These are phyloP conservation scores for Trichoderma lentiforme DNA, from an alignment of 2,329 filamentous ascomycete species.

Conservation along the genomic window DNA sequence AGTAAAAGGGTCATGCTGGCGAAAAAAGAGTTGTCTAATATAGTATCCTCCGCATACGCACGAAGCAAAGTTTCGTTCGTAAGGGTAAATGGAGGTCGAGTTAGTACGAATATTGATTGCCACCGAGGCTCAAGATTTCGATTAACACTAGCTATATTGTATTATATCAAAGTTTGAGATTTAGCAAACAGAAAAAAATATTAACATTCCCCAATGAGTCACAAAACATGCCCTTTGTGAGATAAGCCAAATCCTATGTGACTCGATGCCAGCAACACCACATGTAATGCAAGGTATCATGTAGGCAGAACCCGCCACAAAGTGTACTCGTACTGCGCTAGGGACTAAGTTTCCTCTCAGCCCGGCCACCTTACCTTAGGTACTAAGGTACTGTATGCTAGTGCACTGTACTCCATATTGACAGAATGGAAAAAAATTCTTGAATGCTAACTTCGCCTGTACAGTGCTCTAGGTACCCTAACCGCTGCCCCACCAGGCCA, in stretches of 20 bases:
- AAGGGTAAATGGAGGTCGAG: background rate
- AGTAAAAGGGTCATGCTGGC: background rate
- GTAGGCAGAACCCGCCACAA: background rate
- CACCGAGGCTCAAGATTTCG: background rate
- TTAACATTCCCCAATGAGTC: background rate
- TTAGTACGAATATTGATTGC: background rate
- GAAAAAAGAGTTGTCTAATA: background rate
- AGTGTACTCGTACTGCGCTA: background rate
- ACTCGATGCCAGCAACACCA: background rate
- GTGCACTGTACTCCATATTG: background rate
- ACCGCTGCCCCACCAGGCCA: constrained; percentile 21
- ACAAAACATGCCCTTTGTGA: background rate
- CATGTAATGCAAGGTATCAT: background rate
- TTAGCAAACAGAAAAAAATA: background rate
- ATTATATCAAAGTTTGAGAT: constrained; percentile 1
- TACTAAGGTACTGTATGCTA: background rate
- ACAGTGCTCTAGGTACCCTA: constrained; percentile 24
- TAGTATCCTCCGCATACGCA: background rate
- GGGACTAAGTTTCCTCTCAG: background rate
- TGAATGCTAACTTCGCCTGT: constrained; percentile 10
- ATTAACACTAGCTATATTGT: constrained; percentile 1
- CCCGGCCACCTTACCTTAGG: background rate
- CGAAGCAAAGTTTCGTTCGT: background rate
- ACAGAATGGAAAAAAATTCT: constrained; percentile 11
- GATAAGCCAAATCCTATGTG: background rate